These are phyloP conservation scores for Fusarium kyushuense DNA, from an alignment of 2,329 filamentous ascomycete species.

Conservation along the genomic window DNA sequence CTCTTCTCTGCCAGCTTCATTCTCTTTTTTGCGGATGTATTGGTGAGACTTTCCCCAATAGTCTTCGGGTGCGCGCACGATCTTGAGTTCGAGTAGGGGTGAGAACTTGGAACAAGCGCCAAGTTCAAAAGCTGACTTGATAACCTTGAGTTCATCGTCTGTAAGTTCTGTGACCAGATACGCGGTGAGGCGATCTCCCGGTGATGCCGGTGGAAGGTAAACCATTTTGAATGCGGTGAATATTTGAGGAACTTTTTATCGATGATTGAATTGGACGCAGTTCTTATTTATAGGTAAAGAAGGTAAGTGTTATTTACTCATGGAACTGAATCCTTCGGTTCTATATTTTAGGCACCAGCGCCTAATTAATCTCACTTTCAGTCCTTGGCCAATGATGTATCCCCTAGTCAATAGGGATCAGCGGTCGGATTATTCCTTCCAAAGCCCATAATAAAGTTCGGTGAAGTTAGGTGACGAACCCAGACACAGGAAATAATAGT, in stretches of 20 bases:
- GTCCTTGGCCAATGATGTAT: not conserved
- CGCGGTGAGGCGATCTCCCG: not conserved
- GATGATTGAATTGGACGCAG: not conserved
- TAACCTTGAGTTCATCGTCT: not conserved
- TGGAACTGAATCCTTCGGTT: not conserved
- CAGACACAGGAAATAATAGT: too few relatives aligned
- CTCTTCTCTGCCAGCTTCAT: not conserved
- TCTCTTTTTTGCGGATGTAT: not conserved
- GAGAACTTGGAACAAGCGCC: conserved; percentile 6
- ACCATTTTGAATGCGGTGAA: not conserved
- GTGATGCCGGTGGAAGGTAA: not conserved
- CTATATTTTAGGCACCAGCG: not conserved
- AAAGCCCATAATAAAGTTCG: too few relatives aligned
- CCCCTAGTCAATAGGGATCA: too few relatives aligned
- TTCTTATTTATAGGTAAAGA: not conserved
- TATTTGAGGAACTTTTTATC: not conserved
- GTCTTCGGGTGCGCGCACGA: not conserved
- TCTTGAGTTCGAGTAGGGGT: not conserved
- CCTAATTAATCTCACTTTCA: not conserved
- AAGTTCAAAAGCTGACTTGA: conserved; percentile 6
- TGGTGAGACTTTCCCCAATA: conserved; percentile 10
- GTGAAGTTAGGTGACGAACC: too few relatives aligned
- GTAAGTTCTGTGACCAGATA: not conserved
- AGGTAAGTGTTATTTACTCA: too few relatives aligned
- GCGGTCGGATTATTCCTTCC: too few relatives aligned